Base-by-base conservation (phyloP, 2,329 filamentous ascomycete species). In the Fusarium pseudograminearum region DNA sequence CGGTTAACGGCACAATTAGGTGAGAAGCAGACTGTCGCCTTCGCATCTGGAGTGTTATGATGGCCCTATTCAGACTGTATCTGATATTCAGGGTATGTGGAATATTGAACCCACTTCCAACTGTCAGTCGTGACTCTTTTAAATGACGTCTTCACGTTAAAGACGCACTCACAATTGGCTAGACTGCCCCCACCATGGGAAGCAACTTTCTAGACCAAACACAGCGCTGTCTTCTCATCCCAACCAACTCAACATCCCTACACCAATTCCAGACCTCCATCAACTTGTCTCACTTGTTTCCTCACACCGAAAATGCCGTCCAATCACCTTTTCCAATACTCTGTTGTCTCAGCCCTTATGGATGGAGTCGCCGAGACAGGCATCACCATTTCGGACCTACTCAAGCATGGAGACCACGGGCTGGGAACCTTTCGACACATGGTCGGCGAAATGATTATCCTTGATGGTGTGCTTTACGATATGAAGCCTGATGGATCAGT, bases 391-490 rank as follows among this genome's bases (percentile, higher is more conserved):
- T 56, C 38, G 4, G 55, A 70, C 3, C 65, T 72, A 1, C 41
- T 70, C 24, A n/a, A 36, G 3, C 51, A 59, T 16, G 70, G 70
- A 9, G 44, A 68, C 10, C 66, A 70, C 5, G 70, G 70, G 4
- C 59, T 72, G 4, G 70, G 70, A n/a, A 72, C 70, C 12, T 72
- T 72, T 55, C 63, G 60, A 24, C 53, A 70, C 14, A 72, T 72
- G 69, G 56, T 53, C 4, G 70, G 70, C 1, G 70, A 72, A 16
- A 72, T 72, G 70, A 69, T 72, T 36, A 70, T 72, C 20, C 46
- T 72, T 0, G 67, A 70, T 30, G 69, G 63, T 2, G 6, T 31
- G 4, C 22, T 70, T 3, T 72, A 68, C 11, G 55, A 70, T 5
- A 70, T 72, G 62, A 72, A 61, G 7, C 41, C 59, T 3, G 67